These are phyloP conservation scores for Trichosporon asahii DNA, from an alignment of 1,284 basidiomycete species.

Conservation along the genomic window DNA sequence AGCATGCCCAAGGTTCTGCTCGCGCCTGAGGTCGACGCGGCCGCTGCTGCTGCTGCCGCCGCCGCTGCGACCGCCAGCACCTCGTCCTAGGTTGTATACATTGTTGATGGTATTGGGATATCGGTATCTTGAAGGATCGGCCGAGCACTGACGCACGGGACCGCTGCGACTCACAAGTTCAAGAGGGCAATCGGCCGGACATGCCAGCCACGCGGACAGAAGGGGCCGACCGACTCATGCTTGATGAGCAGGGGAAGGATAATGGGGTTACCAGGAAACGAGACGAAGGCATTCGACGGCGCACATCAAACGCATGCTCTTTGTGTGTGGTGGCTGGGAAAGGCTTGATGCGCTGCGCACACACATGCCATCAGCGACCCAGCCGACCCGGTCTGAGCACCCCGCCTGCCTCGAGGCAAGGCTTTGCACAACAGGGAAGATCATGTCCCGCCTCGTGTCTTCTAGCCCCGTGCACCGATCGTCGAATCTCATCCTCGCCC, in stretches of 20 bases:
- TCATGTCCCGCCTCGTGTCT: neutral
- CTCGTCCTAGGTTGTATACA: slow-evolving; percentile 6
- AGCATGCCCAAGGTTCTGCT: slow-evolving; percentile 42
- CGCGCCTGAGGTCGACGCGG: slow-evolving; percentile 24
- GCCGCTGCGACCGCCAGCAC: neutral
- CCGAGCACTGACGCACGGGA: too few relatives aligned
- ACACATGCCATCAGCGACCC: neutral
- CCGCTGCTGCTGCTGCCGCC: slow-evolving; percentile 4
- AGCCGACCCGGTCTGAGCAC: neutral
- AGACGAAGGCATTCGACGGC: neutral
- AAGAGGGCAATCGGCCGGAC: neutral
- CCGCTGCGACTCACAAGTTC: too few relatives aligned
- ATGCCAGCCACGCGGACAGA: neutral
- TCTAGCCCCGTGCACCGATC: neutral
- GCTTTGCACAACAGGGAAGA: too few relatives aligned
- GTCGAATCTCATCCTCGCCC: neutral
- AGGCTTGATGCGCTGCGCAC: neutral
- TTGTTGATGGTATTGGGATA: slow-evolving; percentile 9
- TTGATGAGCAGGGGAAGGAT: neutral
- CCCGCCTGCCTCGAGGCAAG: neutral
- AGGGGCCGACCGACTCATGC: neutral
- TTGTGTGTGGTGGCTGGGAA: neutral
- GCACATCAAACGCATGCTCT: neutral
- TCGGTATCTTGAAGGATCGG: neutral
- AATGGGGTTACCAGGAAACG: neutral